Percentiles rank a stretch among this genome's conserved stretches.
These are phyloP conservation scores for Pterulicium gracile DNA, from an alignment of 1,284 basidiomycete species.

Conservation along the genomic window DNA sequence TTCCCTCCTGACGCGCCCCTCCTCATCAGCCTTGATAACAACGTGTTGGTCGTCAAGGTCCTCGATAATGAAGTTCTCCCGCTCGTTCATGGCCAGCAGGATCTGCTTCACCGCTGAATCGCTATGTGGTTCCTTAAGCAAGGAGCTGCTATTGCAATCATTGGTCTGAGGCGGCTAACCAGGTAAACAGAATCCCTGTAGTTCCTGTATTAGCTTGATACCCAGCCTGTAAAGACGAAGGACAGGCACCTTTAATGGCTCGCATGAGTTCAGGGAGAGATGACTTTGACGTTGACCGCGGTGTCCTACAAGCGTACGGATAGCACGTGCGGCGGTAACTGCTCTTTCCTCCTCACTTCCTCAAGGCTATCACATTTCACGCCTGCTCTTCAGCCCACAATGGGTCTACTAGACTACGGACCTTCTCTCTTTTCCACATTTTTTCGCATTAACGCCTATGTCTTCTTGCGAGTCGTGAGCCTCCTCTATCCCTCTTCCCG, in stretches of 20 bases:
- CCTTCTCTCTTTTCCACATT: slow-evolving; percentile 20
- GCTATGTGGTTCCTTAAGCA: slow-evolving; percentile 26
- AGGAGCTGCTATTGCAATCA: not conserved
- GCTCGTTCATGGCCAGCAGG: slow-evolving; percentile 73
- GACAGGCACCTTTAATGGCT: slow-evolving; percentile 65
- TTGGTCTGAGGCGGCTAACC: slow-evolving; percentile 35
- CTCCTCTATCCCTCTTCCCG: too few relatives aligned
- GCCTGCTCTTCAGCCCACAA: too few relatives aligned
- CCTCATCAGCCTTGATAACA: slow-evolving; percentile 73
- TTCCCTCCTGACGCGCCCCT: slow-evolving; percentile 60
- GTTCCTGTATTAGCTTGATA: too few relatives aligned
- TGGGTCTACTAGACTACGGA: not conserved
- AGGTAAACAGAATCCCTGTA: slow-evolving; percentile 62
- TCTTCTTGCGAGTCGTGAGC: slow-evolving; percentile 31
- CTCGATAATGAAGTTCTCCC: slow-evolving; percentile 71
- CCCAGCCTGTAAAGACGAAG: too few relatives aligned
- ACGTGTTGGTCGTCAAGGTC: slow-evolving; percentile 82
- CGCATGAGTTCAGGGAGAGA: too few relatives aligned
- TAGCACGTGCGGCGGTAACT: too few relatives aligned
- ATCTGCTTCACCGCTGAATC: slow-evolving; percentile 90
- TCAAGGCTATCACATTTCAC: too few relatives aligned
- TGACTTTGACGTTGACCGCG: too few relatives aligned
- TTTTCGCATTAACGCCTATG: slow-evolving; percentile 26
- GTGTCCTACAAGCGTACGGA: too few relatives aligned
- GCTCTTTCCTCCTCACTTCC: too few relatives aligned